Evolutionary conservation across 139 green algal species (phyloP), one percentile per base, ranked within the genome.

Genomic region (Monoraphidium neglectum): DNA sequence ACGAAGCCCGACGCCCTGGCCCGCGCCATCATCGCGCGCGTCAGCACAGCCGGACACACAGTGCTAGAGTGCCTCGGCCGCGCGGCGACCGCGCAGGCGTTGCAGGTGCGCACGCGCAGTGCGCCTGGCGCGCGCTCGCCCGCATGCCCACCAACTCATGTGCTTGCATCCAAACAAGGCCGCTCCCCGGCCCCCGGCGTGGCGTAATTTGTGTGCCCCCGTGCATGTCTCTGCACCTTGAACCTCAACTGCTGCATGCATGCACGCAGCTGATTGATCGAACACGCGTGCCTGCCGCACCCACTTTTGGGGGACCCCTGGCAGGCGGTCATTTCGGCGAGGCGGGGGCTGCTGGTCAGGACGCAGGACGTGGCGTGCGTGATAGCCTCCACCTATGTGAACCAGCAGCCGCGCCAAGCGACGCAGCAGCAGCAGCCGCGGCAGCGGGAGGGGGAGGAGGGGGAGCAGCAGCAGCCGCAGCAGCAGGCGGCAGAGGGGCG

Each of bases 51-150:
- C 40, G 59, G 60, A 38, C 72, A 77, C 43, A 77, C 72, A 5
- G 72, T 70, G 8, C 36, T 77, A 30, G 72, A 77, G 43, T 77
- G 72, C 32, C 68, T 70, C 46, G 72, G 72, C 43, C 43, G 30
- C 3, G 53, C 57, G 28, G 72, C 72, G 18, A 43, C 68, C 3
- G 63, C 60, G 32, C 36, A 16, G 30, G 72, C 72, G 23, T 33
- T 77, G 6, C 24, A 67, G 70, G 70, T 77, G 38, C 26, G 70
- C 47, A 38, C 15, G 18, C 15, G 28, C 24, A 8, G n/a, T 26
- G 26, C n/a, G 1, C 24, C 59, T 38, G 59, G n/a, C 30, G n/a
- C 30, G 21, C 5, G 4, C 33, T 24, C 32, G 13, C 30, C 33
- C 30, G 28, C 35, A 1, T 68, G 30, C 28, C 6, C 36, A 38